Conservation (phyloP, 139 green algal species). For the Pleodorina starrii region DNA sequence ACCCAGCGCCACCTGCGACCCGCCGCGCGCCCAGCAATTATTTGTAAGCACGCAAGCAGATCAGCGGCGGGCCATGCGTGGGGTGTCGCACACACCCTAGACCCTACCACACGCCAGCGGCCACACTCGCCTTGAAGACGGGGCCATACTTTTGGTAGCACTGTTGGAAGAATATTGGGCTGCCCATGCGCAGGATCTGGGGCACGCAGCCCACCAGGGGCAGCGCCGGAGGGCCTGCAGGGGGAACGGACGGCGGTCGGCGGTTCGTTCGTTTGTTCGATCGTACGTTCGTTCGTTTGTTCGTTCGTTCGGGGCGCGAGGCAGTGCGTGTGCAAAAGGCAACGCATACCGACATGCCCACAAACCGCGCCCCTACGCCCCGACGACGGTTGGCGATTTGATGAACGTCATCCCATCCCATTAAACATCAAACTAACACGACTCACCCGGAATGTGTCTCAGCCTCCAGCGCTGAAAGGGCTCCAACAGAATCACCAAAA, state of each 20-base stretch:
- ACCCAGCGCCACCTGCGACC: background rate
- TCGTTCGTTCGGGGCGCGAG: too few relatives aligned
- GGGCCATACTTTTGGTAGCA: background rate
- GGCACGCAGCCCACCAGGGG: background rate
- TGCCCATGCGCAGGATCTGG: background rate
- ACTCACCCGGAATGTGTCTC: slow-evolving; percentile 21
- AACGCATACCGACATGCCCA: too few relatives aligned
- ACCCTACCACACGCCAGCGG: background rate
- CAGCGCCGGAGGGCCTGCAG: background rate
- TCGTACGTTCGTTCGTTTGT: too few relatives aligned
- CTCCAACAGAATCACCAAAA: background rate
- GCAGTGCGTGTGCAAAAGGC: too few relatives aligned
- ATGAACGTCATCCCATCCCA: too few relatives aligned
- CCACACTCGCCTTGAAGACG: background rate
- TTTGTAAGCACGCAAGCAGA: background rate
- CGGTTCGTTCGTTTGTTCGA: too few relatives aligned
- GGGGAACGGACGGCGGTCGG: too few relatives aligned
- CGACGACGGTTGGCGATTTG: too few relatives aligned
- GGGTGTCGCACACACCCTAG: background rate
- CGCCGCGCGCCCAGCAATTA: background rate
- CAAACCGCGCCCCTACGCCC: too few relatives aligned
- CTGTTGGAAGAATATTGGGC: background rate
- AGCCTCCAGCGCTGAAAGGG: background rate
- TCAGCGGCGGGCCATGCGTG: background rate
- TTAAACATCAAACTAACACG: too few relatives aligned